phyloP scores from a whole-genome alignment of 208 protist genomes.

The Leishmania guyanensis region DNA sequence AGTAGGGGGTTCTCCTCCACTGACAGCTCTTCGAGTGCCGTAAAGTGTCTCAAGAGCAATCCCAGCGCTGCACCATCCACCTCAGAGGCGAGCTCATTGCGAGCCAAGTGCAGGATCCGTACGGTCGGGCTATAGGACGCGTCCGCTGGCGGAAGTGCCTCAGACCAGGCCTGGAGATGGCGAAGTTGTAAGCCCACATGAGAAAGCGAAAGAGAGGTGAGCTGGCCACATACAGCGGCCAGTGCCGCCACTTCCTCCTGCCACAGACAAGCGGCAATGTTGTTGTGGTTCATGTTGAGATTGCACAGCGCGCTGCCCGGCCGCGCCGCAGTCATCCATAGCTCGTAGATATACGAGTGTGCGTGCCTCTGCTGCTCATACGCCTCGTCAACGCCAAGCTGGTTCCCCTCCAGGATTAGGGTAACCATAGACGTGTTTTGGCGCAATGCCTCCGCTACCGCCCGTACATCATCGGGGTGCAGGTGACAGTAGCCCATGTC shows the following conservation, averaged over 20 bases:
- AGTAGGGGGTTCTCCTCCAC: constrained; percentile 60
- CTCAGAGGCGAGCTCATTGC: constrained; percentile 49
- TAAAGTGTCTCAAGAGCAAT: constrained; percentile 45
- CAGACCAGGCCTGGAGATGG: constrained; percentile 55
- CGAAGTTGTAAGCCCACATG: constrained; percentile 42
- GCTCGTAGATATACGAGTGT: constrained; percentile 51
- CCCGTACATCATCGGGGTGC: constrained; percentile 39
- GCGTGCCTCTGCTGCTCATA: constrained; percentile 12
- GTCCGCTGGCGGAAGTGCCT: constrained; percentile 13
- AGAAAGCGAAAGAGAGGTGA: constrained; percentile 56
- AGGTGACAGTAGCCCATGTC: constrained; percentile 78
- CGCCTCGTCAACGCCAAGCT: constrained; percentile 35
- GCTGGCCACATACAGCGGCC: constrained; percentile 36
- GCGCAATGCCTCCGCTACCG: constrained; percentile 41
- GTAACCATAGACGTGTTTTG: constrained; percentile 49
- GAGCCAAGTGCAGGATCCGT: constrained; percentile 52
- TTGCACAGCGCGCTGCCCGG: constrained; percentile 38
- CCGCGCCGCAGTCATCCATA: constrained; percentile 37
- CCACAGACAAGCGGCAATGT: constrained; percentile 53
- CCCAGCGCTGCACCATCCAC: constrained; percentile 41
- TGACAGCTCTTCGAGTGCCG: constrained; percentile 49
- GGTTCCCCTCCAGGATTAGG: constrained; percentile 75
- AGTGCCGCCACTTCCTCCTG: constrained; percentile 57
- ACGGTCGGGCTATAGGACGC: constrained; percentile 21
- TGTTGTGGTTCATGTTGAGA: constrained; percentile 70